A percentile compares a stretch with the other conserved stretches of the same genome.
Evolutionary conservation across 768 basidiomycete genomes (phyloP).

Genomic region (Suillus brevipes): DNA sequence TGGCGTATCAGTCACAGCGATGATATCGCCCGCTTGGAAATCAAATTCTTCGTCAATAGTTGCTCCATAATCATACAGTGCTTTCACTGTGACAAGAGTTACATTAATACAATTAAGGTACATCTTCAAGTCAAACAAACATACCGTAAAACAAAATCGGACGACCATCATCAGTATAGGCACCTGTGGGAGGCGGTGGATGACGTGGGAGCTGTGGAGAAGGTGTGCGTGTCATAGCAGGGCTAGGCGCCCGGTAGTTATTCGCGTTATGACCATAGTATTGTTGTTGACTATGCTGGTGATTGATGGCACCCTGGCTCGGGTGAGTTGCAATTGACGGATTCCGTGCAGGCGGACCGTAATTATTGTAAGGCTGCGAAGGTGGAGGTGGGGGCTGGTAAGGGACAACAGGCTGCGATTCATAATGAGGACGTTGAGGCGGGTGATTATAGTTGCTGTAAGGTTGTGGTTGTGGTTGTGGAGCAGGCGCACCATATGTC

Average conservation of each 20-base stretch:
- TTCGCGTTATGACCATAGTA: slow-evolving; percentile 15
- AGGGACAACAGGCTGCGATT: slow-evolving; percentile 16
- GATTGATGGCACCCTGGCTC: slow-evolving; percentile 21
- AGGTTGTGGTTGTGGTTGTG: slow-evolving; percentile 12
- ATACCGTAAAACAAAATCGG: slow-evolving; percentile 87
- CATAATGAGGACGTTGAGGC: slow-evolving; percentile 24
- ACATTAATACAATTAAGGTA: slow-evolving; percentile 7
- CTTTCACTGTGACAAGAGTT: slow-evolving; percentile 65
- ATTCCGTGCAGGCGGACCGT: slow-evolving; percentile 11
- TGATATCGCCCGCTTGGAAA: slow-evolving; percentile 93
- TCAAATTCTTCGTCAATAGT: slow-evolving; percentile 93
- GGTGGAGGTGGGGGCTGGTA: slow-evolving; percentile 21
- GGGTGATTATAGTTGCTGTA: slow-evolving; percentile 17
- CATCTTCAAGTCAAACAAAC: slow-evolving; percentile 29
- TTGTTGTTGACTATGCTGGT: slow-evolving; percentile 35
- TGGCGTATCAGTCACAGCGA: slow-evolving; percentile 90
- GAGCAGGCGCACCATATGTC: slow-evolving; percentile 14
- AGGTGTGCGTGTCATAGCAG: slow-evolving; percentile 46
- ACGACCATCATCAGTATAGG: slow-evolving; percentile 80
- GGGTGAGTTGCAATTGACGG: slow-evolving; percentile 9
- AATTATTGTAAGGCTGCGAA: slow-evolving; percentile 10
- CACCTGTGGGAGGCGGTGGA: slow-evolving; percentile 58
- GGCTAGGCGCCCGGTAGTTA: slow-evolving; percentile 45
- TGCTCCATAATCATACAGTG: slow-evolving; percentile 83
- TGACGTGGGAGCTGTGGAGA: slow-evolving; percentile 48